Percentiles rank a stretch among this genome's conserved stretches.
These are phyloP conservation scores for Saksenaea vasiformis DNA, from an alignment of 371 early-diverging fungal species.

Conservation along the genomic window DNA sequence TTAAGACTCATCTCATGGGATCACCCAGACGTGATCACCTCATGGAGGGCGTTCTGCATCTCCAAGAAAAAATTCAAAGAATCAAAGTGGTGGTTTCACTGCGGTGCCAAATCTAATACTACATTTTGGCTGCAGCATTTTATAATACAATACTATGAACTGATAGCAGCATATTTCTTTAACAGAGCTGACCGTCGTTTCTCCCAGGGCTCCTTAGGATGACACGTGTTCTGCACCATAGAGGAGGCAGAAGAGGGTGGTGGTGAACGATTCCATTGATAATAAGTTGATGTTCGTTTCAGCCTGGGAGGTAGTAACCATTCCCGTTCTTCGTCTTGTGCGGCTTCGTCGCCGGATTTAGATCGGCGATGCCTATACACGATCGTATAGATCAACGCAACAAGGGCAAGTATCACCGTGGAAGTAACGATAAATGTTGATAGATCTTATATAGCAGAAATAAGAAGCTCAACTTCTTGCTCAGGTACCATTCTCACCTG, in stretches of 20 bases:
- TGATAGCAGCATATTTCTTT: slow-evolving; percentile 28
- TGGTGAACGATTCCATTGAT: slow-evolving; percentile 40
- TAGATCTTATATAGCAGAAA: neutral
- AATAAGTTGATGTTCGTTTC: slow-evolving; percentile 33
- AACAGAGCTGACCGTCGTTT: slow-evolving; percentile 23
- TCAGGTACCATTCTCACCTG: neutral
- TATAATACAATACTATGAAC: no score
- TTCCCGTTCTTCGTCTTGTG: slow-evolving; percentile 25
- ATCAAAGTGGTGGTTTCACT: no score
- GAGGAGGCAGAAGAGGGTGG: slow-evolving; percentile 6
- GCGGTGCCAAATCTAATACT: no score
- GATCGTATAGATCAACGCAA: neutral
- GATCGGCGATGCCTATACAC: slow-evolving; percentile 2
- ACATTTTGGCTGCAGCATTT: no score
- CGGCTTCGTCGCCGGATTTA: slow-evolving; percentile 6
- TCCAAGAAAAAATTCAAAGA: no score
- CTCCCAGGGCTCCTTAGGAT: slow-evolving; percentile 28
- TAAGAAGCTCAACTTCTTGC: neutral
- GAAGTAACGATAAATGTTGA: neutral
- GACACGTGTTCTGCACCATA: neutral
- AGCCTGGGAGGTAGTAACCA: slow-evolving; percentile 9
- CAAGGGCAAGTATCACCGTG: neutral
- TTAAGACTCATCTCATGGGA: no score
- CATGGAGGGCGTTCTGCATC: no score
- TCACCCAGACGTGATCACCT: no score